These are phyloP conservation scores for Colletotrichum falcatum DNA, from an alignment of 2,329 filamentous ascomycete species.

Conservation along the genomic window DNA sequence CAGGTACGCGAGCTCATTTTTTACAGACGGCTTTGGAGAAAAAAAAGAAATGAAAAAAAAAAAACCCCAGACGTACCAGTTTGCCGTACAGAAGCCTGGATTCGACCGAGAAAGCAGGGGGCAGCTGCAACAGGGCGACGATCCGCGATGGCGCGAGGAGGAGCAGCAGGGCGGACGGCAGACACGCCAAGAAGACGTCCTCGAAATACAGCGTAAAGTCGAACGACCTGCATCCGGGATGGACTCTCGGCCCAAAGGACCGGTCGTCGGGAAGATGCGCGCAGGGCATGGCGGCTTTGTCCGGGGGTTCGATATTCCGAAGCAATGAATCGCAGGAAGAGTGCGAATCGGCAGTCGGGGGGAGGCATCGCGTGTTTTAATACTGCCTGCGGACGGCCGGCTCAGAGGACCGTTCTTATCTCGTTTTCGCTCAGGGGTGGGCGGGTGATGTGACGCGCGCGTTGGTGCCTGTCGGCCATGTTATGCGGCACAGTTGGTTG, in stretches of 20 bases:
- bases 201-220: slow-evolving; percentile 48
- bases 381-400: too few species aligned
- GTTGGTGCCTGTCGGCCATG: neutral
- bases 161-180: slow-evolving; percentile 43
- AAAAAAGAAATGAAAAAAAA: too few species aligned
- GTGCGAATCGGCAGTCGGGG: neutral
- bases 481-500: too few species aligned
- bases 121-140: slow-evolving; percentile 13
- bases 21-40: too few species aligned
- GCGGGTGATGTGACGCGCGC: neutral
- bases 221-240: slow-evolving; percentile 44
- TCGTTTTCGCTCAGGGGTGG: neutral
- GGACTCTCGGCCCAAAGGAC: slow-evolving; percentile 44
- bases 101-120: slow-evolving; percentile 13
- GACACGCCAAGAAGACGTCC: slow-evolving; percentile 44
- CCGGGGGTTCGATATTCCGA: too few species aligned
- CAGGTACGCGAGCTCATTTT: too few species aligned
- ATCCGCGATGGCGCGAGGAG: slow-evolving; percentile 36
- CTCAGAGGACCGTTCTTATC: too few species aligned
- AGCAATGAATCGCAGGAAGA: neutral
- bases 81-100: slow-evolving; percentile 34
- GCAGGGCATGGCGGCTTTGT: slow-evolving; percentile 14
- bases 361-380: too few species aligned
- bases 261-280: slow-evolving; percentile 20
- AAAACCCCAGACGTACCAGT: slow-evolving; percentile 38